A percentile compares a stretch with the other conserved stretches of the same genome.
Evolutionary conservation across 805 yeast species (phyloP).

Genomic region (Yarrowia porcina): DNA sequence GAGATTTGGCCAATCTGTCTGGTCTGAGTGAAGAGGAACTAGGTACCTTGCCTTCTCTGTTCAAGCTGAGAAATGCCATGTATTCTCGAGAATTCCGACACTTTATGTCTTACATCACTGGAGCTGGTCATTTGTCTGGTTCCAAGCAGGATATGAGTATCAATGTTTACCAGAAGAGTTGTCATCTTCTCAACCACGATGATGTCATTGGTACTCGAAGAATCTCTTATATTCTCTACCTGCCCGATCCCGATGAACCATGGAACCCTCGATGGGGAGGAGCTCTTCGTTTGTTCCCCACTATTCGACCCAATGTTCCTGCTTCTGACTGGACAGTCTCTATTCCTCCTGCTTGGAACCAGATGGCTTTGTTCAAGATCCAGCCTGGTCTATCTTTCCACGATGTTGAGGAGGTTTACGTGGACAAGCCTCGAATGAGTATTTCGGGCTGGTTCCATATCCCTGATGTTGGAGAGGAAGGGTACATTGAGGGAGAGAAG

Average conservation of each 20-base stretch:
- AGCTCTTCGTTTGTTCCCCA: slow-evolving; percentile 78
- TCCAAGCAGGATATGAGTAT: slow-evolving; percentile 86
- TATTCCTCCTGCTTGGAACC: slow-evolving; percentile 90
- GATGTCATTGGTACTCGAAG: slow-evolving; percentile 96
- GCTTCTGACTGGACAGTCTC: slow-evolving; percentile 65
- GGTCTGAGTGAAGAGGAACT: slow-evolving; percentile 78
- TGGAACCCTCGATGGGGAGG: slow-evolving; percentile 97
- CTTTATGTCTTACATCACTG: slow-evolving; percentile 69
- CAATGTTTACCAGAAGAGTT: slow-evolving; percentile 86
- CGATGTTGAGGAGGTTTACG: slow-evolving; percentile 95
- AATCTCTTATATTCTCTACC: slow-evolving; percentile 84
- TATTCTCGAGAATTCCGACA: slow-evolving; percentile 85
- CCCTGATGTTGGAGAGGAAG: slow-evolving; percentile 90
- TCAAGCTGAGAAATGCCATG: slow-evolving; percentile 76
- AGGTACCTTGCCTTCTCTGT: slow-evolving; percentile 67
- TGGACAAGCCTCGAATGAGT: slow-evolving; percentile 83
- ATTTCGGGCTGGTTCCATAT: slow-evolving; percentile 99
- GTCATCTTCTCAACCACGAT: slow-evolving; percentile 92
- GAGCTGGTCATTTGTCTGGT: slow-evolving; percentile 89
- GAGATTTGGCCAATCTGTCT: slow-evolving; percentile 86
- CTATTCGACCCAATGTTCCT: slow-evolving; percentile 87
- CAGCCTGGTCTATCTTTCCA: slow-evolving; percentile 97
- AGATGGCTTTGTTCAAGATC: slow-evolving; percentile 91
- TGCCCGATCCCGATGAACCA: slow-evolving; percentile 83
- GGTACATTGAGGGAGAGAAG: slow-evolving; percentile 78